phyloP scores from a whole-genome alignment of 1,284 basidiomycete genomes.

The Polyporus tsugae region DNA sequence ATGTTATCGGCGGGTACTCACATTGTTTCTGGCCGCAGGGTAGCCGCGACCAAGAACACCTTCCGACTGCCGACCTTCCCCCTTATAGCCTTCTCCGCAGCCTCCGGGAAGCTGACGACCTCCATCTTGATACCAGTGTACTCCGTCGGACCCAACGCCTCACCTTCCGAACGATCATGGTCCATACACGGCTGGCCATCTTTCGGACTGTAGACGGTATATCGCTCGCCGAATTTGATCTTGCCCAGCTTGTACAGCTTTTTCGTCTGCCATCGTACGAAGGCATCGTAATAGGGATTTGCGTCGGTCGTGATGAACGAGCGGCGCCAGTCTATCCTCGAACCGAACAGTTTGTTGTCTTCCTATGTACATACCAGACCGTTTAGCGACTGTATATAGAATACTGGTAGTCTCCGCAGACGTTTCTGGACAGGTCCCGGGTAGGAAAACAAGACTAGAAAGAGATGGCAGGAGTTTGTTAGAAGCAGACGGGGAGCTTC shows the following conservation, averaged over 20 bases:
- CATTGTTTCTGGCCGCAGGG: constrained; percentile 98
- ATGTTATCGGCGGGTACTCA: constrained; percentile 48
- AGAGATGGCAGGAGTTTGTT: too few relatives aligned
- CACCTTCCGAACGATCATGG: constrained; percentile 96
- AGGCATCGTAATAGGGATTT: constrained; percentile 98
- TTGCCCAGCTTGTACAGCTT: constrained; percentile 87
- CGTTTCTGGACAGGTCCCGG: too few relatives aligned
- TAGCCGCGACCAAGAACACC: constrained; percentile 94
- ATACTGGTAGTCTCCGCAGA: background rate
- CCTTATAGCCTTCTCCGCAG: constrained; percentile 68
- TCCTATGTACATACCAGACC: constrained; percentile 50
- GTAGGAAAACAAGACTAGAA: too few relatives aligned
- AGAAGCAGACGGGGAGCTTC: too few relatives aligned
- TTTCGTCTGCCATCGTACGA: constrained; percentile 99
- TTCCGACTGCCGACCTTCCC: constrained; percentile 80
- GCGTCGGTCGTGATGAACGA: constrained; percentile 95
- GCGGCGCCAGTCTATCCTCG: constrained; percentile 97
- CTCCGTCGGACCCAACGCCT: constrained; percentile 95
- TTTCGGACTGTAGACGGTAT: constrained; percentile 99
- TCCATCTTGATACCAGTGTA: constrained; percentile 98
- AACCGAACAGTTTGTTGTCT: constrained; percentile 90
- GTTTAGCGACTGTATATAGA: background rate
- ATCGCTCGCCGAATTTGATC: constrained; percentile 98
- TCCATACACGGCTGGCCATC: constrained; percentile 99
- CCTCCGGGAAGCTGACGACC: constrained; percentile 83